These are phyloP conservation scores for Ceratobasidium sp. DNA, from an alignment of 1,284 basidiomycete genomes.

Conservation along the genomic window DNA sequence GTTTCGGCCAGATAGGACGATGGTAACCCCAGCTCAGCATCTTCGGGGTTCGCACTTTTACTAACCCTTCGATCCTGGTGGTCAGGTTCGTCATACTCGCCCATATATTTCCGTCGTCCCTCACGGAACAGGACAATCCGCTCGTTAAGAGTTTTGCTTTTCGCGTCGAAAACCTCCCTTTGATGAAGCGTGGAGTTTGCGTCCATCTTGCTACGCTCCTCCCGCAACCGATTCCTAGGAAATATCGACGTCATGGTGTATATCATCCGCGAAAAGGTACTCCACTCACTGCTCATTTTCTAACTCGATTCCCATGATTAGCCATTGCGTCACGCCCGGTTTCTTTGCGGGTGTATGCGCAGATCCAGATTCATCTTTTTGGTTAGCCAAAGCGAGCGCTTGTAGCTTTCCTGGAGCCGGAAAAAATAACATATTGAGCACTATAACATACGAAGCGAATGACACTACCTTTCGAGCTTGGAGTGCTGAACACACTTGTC, in stretches of 20 bases:
- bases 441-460: too few relatives aligned
- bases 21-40: constrained; percentile 21
- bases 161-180: not conserved
- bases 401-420: constrained; percentile 9
- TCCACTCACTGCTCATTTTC: constrained; percentile 16
- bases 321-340: constrained; percentile 3
- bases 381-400: not conserved
- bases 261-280: too few relatives aligned
- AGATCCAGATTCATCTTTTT: not conserved
- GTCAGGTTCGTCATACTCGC: not conserved
- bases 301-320: not conserved
- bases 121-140: not conserved
- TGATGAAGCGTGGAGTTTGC: not conserved
- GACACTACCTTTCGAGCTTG: too few relatives aligned
- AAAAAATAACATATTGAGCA: not conserved
- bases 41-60: constrained; percentile 8
- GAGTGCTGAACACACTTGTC: constrained; percentile 3
- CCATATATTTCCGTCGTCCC: not conserved
- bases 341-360: not conserved
- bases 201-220: not conserved
- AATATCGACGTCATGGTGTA: too few relatives aligned
- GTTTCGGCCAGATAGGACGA: not conserved
- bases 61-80: not conserved
- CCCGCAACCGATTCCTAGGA: not conserved
- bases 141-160: not conserved